Percentiles rank a stretch among this genome's conserved stretches.
These are phyloP conservation scores for Paraurostyla sp. DNA, from an alignment of 73 alveolate genomes.

Conservation along the genomic window DNA sequence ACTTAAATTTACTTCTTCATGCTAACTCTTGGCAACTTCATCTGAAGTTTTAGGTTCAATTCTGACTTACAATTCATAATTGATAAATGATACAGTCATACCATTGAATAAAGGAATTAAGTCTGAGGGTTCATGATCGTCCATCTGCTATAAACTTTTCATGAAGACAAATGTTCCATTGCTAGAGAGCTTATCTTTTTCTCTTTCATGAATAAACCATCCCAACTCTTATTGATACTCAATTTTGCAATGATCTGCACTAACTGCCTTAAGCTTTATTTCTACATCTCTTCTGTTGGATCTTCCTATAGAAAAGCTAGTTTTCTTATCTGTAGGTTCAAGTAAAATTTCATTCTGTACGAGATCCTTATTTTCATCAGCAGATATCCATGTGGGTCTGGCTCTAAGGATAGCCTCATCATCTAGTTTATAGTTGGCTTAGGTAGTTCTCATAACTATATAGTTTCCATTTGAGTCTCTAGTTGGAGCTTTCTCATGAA, in stretches of 20 bases:
- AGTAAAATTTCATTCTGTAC: constrained; percentile 41
- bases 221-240: constrained; percentile 24
- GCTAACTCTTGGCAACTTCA: background rate
- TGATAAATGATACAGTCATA: constrained; percentile 54
- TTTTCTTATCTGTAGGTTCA: background rate
- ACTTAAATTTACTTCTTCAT: background rate
- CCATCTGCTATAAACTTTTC: constrained; percentile 48
- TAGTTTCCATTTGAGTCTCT: background rate
- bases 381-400: constrained; percentile 59
- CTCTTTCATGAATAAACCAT: constrained; percentile 48
- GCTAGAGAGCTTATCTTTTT: constrained; percentile 37
- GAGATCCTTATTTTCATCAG: constrained; percentile 51
- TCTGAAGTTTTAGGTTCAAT: constrained; percentile 24
- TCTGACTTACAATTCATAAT: constrained; percentile 53
- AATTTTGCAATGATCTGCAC: constrained; percentile 57
- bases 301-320: constrained; percentile 24
- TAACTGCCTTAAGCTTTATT: constrained; percentile 47
- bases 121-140: constrained; percentile 58
- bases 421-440: constrained; percentile 34
- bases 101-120: constrained; percentile 37
- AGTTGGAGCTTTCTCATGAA: constrained; percentile 15
- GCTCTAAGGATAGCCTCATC: constrained; percentile 51
- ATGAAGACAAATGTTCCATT: constrained; percentile 57
- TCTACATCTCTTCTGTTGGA: constrained; percentile 39
- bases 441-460: background rate